Percentiles rank a stretch among this genome's conserved stretches.
Conservation (phyloP, 495 filamentous ascomycete species). For the Thozetella sp. region DNA sequence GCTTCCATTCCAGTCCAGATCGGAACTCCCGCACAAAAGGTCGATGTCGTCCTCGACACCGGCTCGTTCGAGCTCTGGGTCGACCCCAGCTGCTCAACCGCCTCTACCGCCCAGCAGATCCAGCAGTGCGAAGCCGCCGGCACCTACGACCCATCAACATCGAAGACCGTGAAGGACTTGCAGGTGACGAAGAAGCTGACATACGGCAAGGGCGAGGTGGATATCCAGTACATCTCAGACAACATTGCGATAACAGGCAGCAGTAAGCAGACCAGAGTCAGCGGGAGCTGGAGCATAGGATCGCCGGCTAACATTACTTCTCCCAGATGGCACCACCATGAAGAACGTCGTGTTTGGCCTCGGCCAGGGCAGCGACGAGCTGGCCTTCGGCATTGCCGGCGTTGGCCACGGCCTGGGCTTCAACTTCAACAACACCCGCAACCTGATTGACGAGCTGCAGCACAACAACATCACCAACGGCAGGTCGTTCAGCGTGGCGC, state of each 20-base stretch:
- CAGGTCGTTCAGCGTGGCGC: slow-evolving; percentile 65
- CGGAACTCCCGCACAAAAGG: slow-evolving; percentile 25
- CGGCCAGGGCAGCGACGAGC: slow-evolving; percentile 9
- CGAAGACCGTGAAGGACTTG: slow-evolving; percentile 2
- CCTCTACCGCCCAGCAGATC: slow-evolving; percentile 10
- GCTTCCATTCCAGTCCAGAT: slow-evolving; percentile 7
- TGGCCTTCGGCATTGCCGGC: slow-evolving; percentile 62
- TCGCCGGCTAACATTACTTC: neutral
- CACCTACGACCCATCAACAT: slow-evolving; percentile 15
- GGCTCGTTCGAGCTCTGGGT: slow-evolving; percentile 45
- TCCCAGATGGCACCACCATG: neutral
- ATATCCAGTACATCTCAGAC: slow-evolving; percentile 11
- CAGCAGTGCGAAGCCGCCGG: slow-evolving; percentile 23
- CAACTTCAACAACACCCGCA: slow-evolving; percentile 46
- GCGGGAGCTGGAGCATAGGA: neutral
- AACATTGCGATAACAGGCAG: slow-evolving; percentile 10
- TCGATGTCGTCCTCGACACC: slow-evolving; percentile 38
- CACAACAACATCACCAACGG: slow-evolving; percentile 56
- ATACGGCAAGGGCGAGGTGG: slow-evolving; percentile 15
- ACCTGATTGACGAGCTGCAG: slow-evolving; percentile 60
- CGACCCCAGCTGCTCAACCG: slow-evolving; percentile 25
- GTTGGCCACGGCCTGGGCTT: slow-evolving; percentile 53
- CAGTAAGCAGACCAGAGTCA: slow-evolving; percentile 6
- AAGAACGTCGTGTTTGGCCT: slow-evolving; percentile 15
- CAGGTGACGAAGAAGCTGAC: slow-evolving; percentile 1